A percentile compares a stretch with the other conserved stretches of the same genome.
These are phyloP conservation scores for Thermochaetoides dissita DNA, from an alignment of 2,329 filamentous ascomycete species.

Conservation along the genomic window DNA sequence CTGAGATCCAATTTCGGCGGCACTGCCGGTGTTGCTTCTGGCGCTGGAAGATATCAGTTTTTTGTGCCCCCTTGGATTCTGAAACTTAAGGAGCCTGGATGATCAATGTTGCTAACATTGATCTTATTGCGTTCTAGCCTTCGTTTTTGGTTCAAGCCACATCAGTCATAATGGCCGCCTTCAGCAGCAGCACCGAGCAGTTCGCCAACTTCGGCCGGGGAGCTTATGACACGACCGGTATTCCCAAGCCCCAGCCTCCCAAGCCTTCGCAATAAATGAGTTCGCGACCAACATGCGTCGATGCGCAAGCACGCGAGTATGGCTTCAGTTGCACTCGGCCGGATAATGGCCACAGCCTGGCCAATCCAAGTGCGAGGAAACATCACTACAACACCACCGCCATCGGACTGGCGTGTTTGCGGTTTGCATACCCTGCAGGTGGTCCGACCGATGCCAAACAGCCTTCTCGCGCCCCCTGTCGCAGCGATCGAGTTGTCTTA, in stretches of 20 bases:
- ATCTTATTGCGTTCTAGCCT: too few relatives aligned
- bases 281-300: neutral
- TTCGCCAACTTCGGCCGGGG: conserved; percentile 23
- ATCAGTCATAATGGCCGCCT: neutral
- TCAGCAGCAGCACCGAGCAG: neutral
- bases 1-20: too few relatives aligned
- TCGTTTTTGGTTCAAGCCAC: too few relatives aligned
- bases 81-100: too few relatives aligned
- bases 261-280: conserved; percentile 20
- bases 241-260: conserved; percentile 24
- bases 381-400: neutral
- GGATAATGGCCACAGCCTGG: conserved; percentile 4
- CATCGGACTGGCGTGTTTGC: neutral
- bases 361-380: conserved; percentile 3
- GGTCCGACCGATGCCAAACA: neutral
- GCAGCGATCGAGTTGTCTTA: neutral
- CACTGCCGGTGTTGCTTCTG: too few relatives aligned
- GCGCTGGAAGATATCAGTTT: too few relatives aligned
- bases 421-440: neutral
- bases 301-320: conserved; percentile 4
- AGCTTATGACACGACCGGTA: conserved; percentile 25
- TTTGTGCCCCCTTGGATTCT: too few relatives aligned
- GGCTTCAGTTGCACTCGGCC: conserved; percentile 11
- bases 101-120: too few relatives aligned
- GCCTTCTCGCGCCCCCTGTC: too few relatives aligned